These are phyloP conservation scores for Tylopilus cervinicoccineus DNA, from an alignment of 768 basidiomycete genomes.

Conservation along the genomic window DNA sequence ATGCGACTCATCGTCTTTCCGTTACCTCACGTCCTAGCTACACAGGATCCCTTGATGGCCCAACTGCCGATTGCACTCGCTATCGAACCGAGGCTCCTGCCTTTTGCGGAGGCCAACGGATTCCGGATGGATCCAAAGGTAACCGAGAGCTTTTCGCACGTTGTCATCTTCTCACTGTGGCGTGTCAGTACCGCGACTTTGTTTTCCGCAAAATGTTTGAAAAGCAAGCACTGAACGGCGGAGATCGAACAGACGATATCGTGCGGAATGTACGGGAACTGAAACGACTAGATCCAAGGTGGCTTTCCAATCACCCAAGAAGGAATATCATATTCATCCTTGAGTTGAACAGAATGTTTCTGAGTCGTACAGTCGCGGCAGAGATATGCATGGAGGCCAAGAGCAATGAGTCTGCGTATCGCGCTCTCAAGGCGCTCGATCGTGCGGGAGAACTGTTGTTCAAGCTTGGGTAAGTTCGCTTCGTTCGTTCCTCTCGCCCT, in stretches of 20 bases:
- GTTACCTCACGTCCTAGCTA: conserved; percentile 3
- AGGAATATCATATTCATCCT: conserved; percentile 1
- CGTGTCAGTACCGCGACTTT: conserved; percentile 69
- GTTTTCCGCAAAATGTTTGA: conserved; percentile 89
- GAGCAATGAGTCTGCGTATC: conserved; percentile 64
- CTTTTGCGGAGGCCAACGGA: conserved; percentile 67
- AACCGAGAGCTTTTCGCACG: conserved; percentile 9
- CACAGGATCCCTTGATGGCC: conserved; percentile 71
- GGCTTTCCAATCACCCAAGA: conserved; percentile 20
- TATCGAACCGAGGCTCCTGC: conserved; percentile 70
- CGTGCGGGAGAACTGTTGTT: conserved; percentile 64
- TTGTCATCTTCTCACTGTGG: conserved; percentile 10
- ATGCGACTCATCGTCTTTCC: background rate
- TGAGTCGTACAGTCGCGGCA: conserved; percentile 78
- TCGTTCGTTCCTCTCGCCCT: background rate
- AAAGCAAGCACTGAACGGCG: conserved; percentile 43
- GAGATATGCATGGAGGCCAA: conserved; percentile 82
- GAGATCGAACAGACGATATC: conserved; percentile 58
- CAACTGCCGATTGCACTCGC: conserved; percentile 75
- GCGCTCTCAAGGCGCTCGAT: conserved; percentile 63
- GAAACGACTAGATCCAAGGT: conserved; percentile 67
- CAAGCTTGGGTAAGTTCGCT: conserved; percentile 52
- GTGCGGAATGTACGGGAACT: conserved; percentile 68
- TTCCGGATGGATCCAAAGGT: conserved; percentile 79
- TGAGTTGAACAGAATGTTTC: conserved; percentile 59